Base-by-base conservation (phyloP, 148 eudicot species). In the Euryodendron excelsum region DNA sequence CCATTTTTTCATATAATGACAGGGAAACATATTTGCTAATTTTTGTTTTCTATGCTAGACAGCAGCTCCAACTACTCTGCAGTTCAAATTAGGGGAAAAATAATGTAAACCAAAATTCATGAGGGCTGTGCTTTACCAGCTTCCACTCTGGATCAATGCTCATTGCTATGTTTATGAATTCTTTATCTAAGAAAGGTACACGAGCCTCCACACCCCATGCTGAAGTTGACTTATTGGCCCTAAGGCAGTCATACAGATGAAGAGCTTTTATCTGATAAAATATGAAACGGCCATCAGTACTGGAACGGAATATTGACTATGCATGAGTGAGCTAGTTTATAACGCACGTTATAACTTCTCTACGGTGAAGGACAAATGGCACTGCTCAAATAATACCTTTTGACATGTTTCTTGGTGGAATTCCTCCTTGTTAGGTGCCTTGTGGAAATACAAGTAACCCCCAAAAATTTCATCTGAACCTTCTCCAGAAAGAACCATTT, bases 131-230 rank as follows among this genome's bases (percentile, higher is more conserved):
- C 67, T 72, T 69, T 83, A 93, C 98, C 98, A 95, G 87, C 87
- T 95, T 95, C 94, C 94, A 93, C 82, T 95, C 91, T 70, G 98
- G 98, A 85, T 95, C 97, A 72, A 95, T 91, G 80, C 87, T 85
- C 98, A 95, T 95, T 52, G 98, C 97, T 72, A 90, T 75, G 76
- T 91, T 84, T 34, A 95, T 87, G 65, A 95, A 93, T 62, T 95
- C 98, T 85, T 95, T 95, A 86, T 95, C 98, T 80, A 95, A 81
- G 85, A 95, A 95, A 45, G 98, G 98, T 69, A 95, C 98, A 80
- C 98, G 98, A 66, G 98, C 98, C 88, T 95, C 97, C 80, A 95
- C 90, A 73, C 98, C 98, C 98, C 98, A 95, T 12, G 98, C 97
- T 72, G 97, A 95, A 65, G 98, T 95, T 77, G 98, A 77, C 82